Percentiles rank a stretch among this genome's conserved stretches.
phyloP scores from a whole-genome alignment of 106 monocot species.

The Dactylorhiza incarnata region DNA sequence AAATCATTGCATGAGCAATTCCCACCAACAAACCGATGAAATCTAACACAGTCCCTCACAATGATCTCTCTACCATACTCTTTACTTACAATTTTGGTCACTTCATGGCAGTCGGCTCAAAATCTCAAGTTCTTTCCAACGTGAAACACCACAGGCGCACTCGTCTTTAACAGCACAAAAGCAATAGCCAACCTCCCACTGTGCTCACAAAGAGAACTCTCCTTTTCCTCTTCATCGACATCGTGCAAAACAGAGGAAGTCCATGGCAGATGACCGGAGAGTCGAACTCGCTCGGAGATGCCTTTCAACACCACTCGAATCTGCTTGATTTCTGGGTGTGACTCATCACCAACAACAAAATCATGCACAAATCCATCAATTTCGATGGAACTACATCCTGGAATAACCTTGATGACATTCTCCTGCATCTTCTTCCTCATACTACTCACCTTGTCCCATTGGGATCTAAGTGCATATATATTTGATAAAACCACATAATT shows the following conservation, averaged over 20 bases:
- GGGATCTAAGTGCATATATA: slow-evolving; percentile 60
- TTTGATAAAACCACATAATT: slow-evolving; percentile 89
- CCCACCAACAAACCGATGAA: slow-evolving; percentile 63
- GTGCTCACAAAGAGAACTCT: slow-evolving; percentile 74
- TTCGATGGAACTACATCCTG: slow-evolving; percentile 80
- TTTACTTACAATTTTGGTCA: slow-evolving; percentile 74
- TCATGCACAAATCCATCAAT: slow-evolving; percentile 68
- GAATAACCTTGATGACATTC: slow-evolving; percentile 37
- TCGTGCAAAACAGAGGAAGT: slow-evolving; percentile 69
- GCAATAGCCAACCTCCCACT: slow-evolving; percentile 95
- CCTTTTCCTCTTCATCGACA: slow-evolving; percentile 87
- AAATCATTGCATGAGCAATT: slow-evolving; percentile 81
- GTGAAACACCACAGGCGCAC: slow-evolving; percentile 42
- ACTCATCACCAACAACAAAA: slow-evolving; percentile 64
- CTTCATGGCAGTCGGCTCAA: slow-evolving; percentile 83
- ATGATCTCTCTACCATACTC: slow-evolving; percentile 69
- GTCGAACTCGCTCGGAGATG: slow-evolving; percentile 39
- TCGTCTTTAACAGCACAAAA: slow-evolving; percentile 66
- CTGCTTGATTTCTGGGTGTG: slow-evolving; percentile 67
- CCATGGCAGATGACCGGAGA: slow-evolving; percentile 57
- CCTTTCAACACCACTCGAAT: slow-evolving; percentile 55
- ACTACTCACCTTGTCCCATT: slow-evolving; percentile 76
- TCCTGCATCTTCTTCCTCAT: slow-evolving; percentile 87
- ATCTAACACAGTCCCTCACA: slow-evolving; percentile 75
- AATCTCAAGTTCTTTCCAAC: slow-evolving; percentile 81